Evolutionary conservation across 805 yeast species (phyloP).

Genomic region (Yarrowia deformans): DNA sequence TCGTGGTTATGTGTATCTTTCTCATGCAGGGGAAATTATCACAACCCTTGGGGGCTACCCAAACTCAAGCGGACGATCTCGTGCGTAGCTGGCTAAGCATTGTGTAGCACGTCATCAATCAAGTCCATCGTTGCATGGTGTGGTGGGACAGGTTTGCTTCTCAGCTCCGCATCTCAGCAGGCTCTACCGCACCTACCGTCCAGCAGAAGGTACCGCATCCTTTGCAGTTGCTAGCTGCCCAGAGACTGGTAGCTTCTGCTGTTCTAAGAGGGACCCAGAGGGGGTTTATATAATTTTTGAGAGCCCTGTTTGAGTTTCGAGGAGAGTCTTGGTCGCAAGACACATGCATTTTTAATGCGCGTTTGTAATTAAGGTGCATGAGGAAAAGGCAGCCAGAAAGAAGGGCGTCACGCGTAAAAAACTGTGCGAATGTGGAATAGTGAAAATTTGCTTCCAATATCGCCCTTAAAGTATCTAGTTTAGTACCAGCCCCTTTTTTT

Average conservation of each 20-base stretch:
- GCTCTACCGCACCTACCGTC: conserved; percentile 36
- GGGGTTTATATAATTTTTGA: conserved; percentile 15
- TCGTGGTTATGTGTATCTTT: conserved; percentile 9
- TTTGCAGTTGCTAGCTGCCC: conserved; percentile 34
- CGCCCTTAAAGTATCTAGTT: not conserved
- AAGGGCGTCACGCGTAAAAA: not conserved
- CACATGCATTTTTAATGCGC: not conserved
- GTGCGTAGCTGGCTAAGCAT: conserved; percentile 17
- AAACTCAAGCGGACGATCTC: conserved; percentile 31
- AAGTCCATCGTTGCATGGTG: conserved; percentile 25
- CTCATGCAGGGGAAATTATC: conserved; percentile 24
- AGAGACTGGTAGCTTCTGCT: conserved; percentile 30
- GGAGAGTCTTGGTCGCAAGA: not conserved
- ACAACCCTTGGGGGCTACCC: conserved; percentile 32
- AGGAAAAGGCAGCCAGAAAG: not conserved
- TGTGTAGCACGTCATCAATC: conserved; percentile 6
- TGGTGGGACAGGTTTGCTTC: conserved; percentile 25
- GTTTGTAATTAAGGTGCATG: conserved; percentile 2
- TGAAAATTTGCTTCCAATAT: not conserved
- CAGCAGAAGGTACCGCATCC: conserved; percentile 7
- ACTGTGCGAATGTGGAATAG: too few relatives aligned
- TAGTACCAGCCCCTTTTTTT: not conserved
- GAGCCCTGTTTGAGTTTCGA: conserved; percentile 4
- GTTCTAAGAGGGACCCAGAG: not conserved
- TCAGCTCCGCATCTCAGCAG: conserved; percentile 28